phyloP scores from a whole-genome alignment of 108 stramenopile genomes.

The Conticribra weissflogii region DNA sequence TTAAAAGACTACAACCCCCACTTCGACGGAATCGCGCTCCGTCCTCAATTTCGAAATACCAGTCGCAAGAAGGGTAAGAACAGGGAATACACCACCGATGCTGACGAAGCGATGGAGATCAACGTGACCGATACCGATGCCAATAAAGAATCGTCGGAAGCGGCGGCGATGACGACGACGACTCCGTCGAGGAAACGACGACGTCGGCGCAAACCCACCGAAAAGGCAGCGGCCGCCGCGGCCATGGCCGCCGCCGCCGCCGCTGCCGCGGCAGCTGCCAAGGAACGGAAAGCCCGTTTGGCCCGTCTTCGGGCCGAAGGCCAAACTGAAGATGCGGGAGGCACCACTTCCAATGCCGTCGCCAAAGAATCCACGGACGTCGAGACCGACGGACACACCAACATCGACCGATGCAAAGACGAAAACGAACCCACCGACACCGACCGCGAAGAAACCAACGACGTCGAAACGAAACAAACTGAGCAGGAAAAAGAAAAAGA shows the following conservation, averaged over 20 bases:
- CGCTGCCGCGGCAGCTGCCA: conserved; percentile 26
- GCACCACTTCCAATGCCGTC: no score
- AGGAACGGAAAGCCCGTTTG: conserved; percentile 21
- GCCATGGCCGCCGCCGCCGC: conserved; percentile 39
- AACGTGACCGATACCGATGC: no score
- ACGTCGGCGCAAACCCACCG: conserved; percentile 32
- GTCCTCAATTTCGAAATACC: conserved; percentile 27
- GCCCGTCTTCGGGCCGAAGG: no score
- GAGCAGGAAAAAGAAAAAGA: no score
- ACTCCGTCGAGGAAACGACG: conserved; percentile 9
- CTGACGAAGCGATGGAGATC: no score
- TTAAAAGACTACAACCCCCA: conserved; percentile 19
- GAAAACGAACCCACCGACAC: no score
- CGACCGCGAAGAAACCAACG: neutral
- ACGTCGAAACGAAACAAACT: neutral
- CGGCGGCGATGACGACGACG: no score
- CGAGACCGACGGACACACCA: no score
- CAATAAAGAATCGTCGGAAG: no score
- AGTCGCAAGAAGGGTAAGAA: neutral
- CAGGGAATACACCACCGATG: neutral
- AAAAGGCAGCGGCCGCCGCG: conserved; percentile 40
- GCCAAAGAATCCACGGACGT: no score
- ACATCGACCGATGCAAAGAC: no score
- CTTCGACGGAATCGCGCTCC: conserved; percentile 15
- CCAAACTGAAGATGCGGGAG: no score